Conservation (phyloP, 768 basidiomycete genomes). For the Cystofilobasidium bisporidii region DNA sequence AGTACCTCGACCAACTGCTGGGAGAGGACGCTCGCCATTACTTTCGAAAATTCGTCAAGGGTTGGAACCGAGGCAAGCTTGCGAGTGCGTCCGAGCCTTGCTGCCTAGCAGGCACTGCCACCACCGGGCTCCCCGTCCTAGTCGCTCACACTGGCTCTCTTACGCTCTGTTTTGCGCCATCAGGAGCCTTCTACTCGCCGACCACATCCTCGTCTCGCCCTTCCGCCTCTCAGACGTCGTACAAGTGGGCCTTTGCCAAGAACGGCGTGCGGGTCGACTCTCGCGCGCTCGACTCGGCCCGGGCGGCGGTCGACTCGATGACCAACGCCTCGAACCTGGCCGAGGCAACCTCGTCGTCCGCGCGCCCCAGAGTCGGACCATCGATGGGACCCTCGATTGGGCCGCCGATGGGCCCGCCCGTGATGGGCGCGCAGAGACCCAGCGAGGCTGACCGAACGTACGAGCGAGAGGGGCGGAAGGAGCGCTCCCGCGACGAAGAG, state of each 20-base stretch:
- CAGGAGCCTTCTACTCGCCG: slow-evolving; percentile 11
- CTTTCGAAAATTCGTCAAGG: slow-evolving; percentile 28
- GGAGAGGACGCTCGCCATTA: slow-evolving; percentile 24
- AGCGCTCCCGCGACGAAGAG: slow-evolving; percentile 9
- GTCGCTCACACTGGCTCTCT: neutral
- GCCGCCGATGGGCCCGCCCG: slow-evolving; percentile 7
- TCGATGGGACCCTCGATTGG: slow-evolving; percentile 8
- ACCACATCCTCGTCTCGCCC: slow-evolving; percentile 15
- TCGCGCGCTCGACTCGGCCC: slow-evolving; percentile 13
- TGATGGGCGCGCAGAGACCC: neutral
- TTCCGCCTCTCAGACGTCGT: slow-evolving; percentile 23
- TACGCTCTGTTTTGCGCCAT: no score
- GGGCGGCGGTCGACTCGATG: slow-evolving; percentile 16
- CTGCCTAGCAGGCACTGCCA: neutral
- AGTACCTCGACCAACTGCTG: slow-evolving; percentile 24
- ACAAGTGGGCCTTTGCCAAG: slow-evolving; percentile 26
- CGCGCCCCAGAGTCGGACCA: neutral
- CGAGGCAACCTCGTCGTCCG: neutral
- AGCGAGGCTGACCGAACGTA: slow-evolving; percentile 10
- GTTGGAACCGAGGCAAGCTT: slow-evolving; percentile 26
- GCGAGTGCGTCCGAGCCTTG: neutral
- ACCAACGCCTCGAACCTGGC: slow-evolving; percentile 9
- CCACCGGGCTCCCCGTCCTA: neutral
- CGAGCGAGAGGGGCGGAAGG: slow-evolving; percentile 9
- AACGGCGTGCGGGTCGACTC: slow-evolving; percentile 1